Evolutionary conservation across 139 green algal genomes (phyloP), one percentile per base, ranked within the genome.

Genomic region (Medakamo hakoo): DNA sequence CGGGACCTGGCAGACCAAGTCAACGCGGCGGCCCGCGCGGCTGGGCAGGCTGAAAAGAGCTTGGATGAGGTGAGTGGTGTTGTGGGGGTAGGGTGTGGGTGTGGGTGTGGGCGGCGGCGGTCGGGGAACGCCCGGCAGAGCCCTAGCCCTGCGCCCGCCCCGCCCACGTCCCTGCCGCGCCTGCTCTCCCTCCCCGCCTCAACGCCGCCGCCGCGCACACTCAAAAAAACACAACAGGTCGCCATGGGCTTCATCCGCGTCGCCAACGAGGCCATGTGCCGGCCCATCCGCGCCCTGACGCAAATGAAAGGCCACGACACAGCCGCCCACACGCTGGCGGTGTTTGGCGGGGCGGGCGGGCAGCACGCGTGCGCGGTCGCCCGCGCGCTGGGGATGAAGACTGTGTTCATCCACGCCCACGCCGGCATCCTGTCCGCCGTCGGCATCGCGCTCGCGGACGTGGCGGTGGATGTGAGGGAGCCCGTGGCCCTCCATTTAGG

Each of bases 221-320:
- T n/a, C n/a, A n/a, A n/a, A n/a, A n/a, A n/a, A n/a, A n/a, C n/a
- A n/a, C n/a, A n/a, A n/a, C 68, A 80, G 58, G 72, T 84, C 57
- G 86, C 87, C 20, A 85, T 92, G 86, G 88, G 92, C 1, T 98
- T 94, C 62, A 63, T 98, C 20, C 40, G 63, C 2, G 92, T 98
- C 30, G 92, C 92, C n/a, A 97, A 97, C 63, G 92, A 98, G 76
- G 78, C 89, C 16, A 98, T 98, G 92, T 96, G 88, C 73, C 76
- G 92, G 2, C 90, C 91, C 48, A 96, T 98, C 59, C 68, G 91
- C 18, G 83, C 88, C 22, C 76, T 95, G 0, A 96, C 91, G 0
- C 86, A 96, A 64, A 89, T 89, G 78, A 84, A 82, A 73, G 71
- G 92, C 3, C 90, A 94, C 69, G 90, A 98, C 66, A 83, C 84